A percentile compares a stretch with the other conserved stretches of the same genome.
These are phyloP conservation scores for Tuber brumale DNA, from an alignment of 495 filamentous ascomycete species.

Conservation along the genomic window DNA sequence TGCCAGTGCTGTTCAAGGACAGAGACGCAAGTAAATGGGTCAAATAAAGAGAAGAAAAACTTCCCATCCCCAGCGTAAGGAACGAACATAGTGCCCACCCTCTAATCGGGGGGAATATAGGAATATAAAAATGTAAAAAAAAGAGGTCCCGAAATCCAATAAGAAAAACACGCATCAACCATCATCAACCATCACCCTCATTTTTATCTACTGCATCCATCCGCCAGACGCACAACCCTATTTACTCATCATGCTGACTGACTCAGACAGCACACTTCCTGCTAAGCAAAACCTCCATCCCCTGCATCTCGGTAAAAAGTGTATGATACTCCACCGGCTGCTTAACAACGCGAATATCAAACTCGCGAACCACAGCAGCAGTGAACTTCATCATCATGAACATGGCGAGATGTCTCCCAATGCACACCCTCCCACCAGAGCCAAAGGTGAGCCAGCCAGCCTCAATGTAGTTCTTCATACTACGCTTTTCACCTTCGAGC, in stretches of 20 bases:
- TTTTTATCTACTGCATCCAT: background rate
- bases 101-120: no score
- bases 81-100: background rate
- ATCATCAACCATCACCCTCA: background rate
- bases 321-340: constrained; percentile 18
- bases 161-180: background rate
- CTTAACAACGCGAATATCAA: constrained; percentile 34
- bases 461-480: constrained; percentile 37
- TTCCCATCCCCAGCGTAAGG: background rate
- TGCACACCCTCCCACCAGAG: constrained; percentile 36
- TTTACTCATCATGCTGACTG: background rate
- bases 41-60: background rate
- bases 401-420: constrained; percentile 34
- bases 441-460: constrained; percentile 39
- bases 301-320: constrained; percentile 14
- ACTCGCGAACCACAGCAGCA: constrained; percentile 21
- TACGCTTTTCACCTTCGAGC: constrained; percentile 23
- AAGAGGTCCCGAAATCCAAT: background rate
- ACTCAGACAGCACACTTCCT: background rate
- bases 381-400: constrained; percentile 36
- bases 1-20: background rate
- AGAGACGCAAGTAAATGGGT: background rate
- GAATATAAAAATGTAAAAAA: background rate
- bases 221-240: background rate
- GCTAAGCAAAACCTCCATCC: constrained; percentile 19